phyloP scores from a whole-genome alignment of 1,139 yeast species.

The Zygoascus meyerae region DNA sequence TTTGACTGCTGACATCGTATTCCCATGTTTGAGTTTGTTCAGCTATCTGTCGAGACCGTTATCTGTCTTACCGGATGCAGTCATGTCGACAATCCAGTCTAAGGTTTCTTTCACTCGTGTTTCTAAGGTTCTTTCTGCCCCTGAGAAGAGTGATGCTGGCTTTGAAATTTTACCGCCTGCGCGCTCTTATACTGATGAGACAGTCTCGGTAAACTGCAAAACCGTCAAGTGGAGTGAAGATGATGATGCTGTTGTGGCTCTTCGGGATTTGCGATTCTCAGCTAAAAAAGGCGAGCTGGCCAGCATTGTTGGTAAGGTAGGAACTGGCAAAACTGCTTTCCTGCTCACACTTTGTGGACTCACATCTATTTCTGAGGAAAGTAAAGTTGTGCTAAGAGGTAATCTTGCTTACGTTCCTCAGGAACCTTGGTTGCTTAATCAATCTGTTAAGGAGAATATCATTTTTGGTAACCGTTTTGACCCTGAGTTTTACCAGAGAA shows the following conservation, averaged over 20 bases:
- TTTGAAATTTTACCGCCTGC: conserved; percentile 25
- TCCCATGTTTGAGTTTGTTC: conserved; percentile 62
- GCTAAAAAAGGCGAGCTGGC: conserved; percentile 57
- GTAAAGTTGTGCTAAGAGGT: conserved; percentile 55
- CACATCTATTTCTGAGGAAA: conserved; percentile 54
- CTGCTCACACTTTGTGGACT: conserved; percentile 59
- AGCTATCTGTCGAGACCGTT: conserved; percentile 55
- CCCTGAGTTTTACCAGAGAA: conserved; percentile 57
- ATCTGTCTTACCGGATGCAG: conserved; percentile 53
- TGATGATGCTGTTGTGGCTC: conserved; percentile 36
- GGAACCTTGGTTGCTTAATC: conserved; percentile 76
- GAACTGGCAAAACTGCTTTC: conserved; percentile 71
- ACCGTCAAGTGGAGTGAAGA: conserved; percentile 47
- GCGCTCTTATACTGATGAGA: conserved; percentile 26
- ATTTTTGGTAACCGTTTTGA: conserved; percentile 73
- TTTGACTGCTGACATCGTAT: conserved; percentile 63
- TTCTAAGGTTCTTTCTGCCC: conserved; percentile 44
- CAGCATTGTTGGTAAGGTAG: conserved; percentile 74
- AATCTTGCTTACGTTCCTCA: conserved; percentile 77
- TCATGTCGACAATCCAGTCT: conserved; percentile 55
- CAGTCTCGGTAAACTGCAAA: conserved; percentile 34
- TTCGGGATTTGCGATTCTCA: conserved; percentile 45
- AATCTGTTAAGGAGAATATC: conserved; percentile 68
- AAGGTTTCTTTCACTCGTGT: conserved; percentile 53
- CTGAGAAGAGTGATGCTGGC: conserved; percentile 27